Conservation (phyloP, 163 green algal genomes). For the Volvox carteri region DNA sequence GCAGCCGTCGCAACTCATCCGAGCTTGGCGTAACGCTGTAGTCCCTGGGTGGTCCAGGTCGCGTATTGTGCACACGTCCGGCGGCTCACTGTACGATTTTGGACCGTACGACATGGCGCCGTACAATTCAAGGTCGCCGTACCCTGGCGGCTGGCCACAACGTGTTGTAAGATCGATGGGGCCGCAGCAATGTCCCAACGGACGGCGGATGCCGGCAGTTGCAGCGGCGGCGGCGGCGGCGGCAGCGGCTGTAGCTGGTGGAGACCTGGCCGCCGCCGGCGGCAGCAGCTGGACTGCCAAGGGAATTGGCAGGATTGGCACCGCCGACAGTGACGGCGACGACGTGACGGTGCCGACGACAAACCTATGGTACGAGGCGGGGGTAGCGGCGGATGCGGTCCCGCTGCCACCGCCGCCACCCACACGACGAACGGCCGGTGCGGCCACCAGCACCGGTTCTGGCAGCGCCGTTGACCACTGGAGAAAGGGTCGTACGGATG, state of each 20-base stretch:
- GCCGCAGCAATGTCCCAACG: background rate
- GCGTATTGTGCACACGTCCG: background rate
- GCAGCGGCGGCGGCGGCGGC: background rate
- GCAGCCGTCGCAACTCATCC: background rate
- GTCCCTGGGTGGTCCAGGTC: background rate
- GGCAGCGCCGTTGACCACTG: background rate
- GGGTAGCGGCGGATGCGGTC: background rate
- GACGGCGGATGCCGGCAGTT: background rate
- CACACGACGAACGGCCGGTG: background rate
- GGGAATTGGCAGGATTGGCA: background rate
- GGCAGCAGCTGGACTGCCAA: background rate
- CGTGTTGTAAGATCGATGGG: background rate
- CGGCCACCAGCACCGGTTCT: background rate
- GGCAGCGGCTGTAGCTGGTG: background rate
- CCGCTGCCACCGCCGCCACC: background rate
- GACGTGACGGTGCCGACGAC: background rate
- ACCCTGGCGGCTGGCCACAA: background rate
- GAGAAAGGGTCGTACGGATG: background rate
- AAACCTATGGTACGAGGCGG: background rate
- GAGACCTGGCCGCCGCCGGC: background rate
- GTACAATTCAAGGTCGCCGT: background rate
- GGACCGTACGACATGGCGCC: background rate
- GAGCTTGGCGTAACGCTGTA: background rate
- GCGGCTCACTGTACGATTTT: background rate
- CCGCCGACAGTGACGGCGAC: background rate